These are phyloP conservation scores for Penicillium ochrochloron DNA, from an alignment of 495 filamentous ascomycete species.

Conservation along the genomic window DNA sequence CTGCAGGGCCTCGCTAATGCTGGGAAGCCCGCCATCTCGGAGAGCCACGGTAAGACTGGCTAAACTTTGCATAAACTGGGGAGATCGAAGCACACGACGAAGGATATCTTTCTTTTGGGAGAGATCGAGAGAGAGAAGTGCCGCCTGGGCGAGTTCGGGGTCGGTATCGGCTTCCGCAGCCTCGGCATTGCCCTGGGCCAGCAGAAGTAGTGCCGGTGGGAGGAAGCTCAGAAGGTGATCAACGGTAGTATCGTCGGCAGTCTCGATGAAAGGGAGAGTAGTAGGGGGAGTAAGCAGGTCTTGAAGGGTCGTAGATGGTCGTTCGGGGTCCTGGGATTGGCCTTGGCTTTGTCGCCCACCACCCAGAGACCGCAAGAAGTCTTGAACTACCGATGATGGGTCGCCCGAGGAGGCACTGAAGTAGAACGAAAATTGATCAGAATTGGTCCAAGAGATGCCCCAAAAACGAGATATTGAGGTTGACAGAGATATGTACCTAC, in stretches of 20 bases:
- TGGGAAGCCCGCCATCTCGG: constrained; percentile 89
- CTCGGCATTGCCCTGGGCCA: constrained; percentile 68
- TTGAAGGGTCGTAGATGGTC: constrained; percentile 79
- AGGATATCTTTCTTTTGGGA: constrained; percentile 83
- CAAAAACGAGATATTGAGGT: constrained; percentile 2
- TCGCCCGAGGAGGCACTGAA: constrained; percentile 52
- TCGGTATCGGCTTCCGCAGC: constrained; percentile 64
- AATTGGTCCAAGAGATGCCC: constrained; percentile 10
- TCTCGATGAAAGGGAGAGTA: constrained; percentile 77
- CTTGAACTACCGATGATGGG: constrained; percentile 71
- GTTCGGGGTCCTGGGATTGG: constrained; percentile 57
- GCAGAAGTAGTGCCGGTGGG: constrained; percentile 71
- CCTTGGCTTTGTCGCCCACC: constrained; percentile 49
- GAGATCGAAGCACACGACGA: constrained; percentile 81
- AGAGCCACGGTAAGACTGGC: constrained; percentile 84
- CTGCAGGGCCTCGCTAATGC: constrained; percentile 81
- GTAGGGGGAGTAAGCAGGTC: constrained; percentile 79
- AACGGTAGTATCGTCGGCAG: constrained; percentile 63
- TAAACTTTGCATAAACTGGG: constrained; percentile 88
- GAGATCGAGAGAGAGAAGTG: constrained; percentile 71
- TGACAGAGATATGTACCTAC: constrained; percentile 77
- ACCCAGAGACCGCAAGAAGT: constrained; percentile 84
- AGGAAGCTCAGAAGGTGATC: constrained; percentile 78
- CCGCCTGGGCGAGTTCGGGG: constrained; percentile 67
- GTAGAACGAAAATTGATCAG: constrained; percentile 14